Evolutionary conservation across 768 basidiomycete species (phyloP).

Genomic region (Cytidiella melzeri): DNA sequence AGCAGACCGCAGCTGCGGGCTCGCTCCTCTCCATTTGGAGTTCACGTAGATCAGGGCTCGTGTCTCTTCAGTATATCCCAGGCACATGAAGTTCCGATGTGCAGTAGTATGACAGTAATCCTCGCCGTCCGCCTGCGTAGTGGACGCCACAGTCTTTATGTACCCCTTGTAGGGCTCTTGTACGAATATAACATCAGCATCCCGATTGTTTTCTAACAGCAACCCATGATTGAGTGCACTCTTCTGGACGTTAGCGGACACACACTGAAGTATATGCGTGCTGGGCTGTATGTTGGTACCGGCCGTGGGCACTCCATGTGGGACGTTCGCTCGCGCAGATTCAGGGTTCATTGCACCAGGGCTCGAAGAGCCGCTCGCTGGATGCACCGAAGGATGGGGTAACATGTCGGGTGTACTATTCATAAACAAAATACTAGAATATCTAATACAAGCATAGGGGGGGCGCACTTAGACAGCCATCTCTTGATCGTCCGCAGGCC

Average conservation of each 20-base stretch:
- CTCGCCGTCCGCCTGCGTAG: slow-evolving; percentile 1
- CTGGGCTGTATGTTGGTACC: too few relatives aligned
- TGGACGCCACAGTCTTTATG: too few relatives aligned
- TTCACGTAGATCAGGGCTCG: slow-evolving; percentile 6
- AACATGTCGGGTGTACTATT: background rate
- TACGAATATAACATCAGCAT: slow-evolving; percentile 6
- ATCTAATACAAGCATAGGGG: too few relatives aligned
- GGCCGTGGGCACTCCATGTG: too few relatives aligned
- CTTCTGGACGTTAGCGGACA: slow-evolving; percentile 7
- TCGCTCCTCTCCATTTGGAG: background rate
- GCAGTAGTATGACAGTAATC: slow-evolving; percentile 4
- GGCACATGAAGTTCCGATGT: background rate
- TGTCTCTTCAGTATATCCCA: background rate
- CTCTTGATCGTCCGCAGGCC: background rate
- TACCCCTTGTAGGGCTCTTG: slow-evolving; percentile 9
- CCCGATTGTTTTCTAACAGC: slow-evolving; percentile 2
- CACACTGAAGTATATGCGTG: background rate
- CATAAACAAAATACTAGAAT: background rate
- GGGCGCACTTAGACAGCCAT: background rate
- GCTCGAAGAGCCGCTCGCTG: too few relatives aligned
- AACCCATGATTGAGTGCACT: too few relatives aligned
- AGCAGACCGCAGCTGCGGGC: background rate
- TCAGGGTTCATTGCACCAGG: too few relatives aligned
- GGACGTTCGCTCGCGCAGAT: too few relatives aligned
- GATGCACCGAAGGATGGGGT: background rate